Base-by-base conservation (phyloP, 2,329 filamentous ascomycete species). In the Ophiostoma quercus region DNA sequence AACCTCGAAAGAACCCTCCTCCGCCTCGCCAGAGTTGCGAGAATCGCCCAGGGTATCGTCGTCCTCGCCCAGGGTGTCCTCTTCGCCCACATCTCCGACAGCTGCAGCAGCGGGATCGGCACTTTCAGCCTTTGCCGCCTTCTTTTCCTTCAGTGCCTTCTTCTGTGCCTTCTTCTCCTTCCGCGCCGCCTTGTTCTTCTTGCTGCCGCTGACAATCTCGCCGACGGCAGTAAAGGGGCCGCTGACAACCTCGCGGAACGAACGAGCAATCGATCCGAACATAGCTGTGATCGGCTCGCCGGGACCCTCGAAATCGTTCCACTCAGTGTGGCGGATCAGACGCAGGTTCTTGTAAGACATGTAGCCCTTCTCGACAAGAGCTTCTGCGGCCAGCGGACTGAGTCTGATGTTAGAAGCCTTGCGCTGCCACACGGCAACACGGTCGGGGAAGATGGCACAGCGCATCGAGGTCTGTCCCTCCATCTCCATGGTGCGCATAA, bases 291-390 rank as follows among this genome's bases (percentile, higher is more conserved):
- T 80, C 0, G 90, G 90, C 75, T 92, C 90, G 0, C 90, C 90
- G 0, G 90, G 89, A 0, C 90, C 90, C 73, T 90, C 88, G 74
- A 92, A 92, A 74, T 92, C 90, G 73, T 91, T 91, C 88, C 90
- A 92, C 74, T 91, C 89, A 67, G 84, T 86, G 74, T 90, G 88
- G 9, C 90, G 82, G 9, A 91, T 75, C 0, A 92, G 81, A 14
- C 85, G 83, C 66, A 92, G 78, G 71, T 87, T 85, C 69, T 84
- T 85, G 85, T 88, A 91, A 32, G 83, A 82, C 29, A 91, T 75
- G 72, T 85, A 83, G n/a, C 86, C 87, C 72, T 82, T 83, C 43
- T 85, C 82, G 3, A 90, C 85, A 1, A 91, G 79, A 1, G 91
- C 79, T 34, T 90, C 85, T 0, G 90, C 89, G 2, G 89, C 89